Conservation (phyloP, 805 yeast genomes). For the Teunomyces atbi region DNA sequence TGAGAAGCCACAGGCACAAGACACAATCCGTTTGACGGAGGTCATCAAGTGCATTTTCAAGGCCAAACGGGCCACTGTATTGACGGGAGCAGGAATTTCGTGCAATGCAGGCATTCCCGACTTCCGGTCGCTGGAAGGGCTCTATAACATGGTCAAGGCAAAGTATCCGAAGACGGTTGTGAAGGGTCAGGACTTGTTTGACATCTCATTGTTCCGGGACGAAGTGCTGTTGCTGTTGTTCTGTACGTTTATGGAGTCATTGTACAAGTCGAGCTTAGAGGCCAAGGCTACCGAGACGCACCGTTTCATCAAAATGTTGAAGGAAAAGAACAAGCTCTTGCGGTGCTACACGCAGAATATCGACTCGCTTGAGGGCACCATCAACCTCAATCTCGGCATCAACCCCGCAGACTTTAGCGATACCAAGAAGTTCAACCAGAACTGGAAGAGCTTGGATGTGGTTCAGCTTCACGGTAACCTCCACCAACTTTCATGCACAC, state of each 20-base stretch:
- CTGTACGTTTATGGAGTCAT: conserved; percentile 83
- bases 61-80: conserved; percentile 59
- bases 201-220: conserved; percentile 74
- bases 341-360: conserved; percentile 95
- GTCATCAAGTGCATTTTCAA: conserved; percentile 45
- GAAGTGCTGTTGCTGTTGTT: conserved; percentile 67
- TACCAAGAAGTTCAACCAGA: conserved; percentile 28
- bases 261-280: conserved; percentile 57
- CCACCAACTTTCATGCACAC: conserved; percentile 71
- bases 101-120: conserved; percentile 98
- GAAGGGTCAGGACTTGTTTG: conserved; percentile 90
- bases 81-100: conserved; percentile 96
- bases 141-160: conserved; percentile 69
- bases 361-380: conserved; percentile 75
- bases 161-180: conserved; percentile 61
- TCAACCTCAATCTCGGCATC: conserved; percentile 62
- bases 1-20: conserved; percentile 1
- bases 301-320: conserved; percentile 60
- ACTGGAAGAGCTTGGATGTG: conserved; percentile 69
- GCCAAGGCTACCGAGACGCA: conserved; percentile 89
- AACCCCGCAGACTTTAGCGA: conserved; percentile 30
- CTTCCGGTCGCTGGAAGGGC: conserved; percentile 80
- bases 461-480: conserved; percentile 91
- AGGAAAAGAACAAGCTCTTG: conserved; percentile 62
- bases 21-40: conserved; percentile 32